A percentile compares a stretch with the other conserved stretches of the same genome.
These are phyloP conservation scores for Moniliella sp. DNA, from an alignment of 1,284 basidiomycete species.

Conservation along the genomic window DNA sequence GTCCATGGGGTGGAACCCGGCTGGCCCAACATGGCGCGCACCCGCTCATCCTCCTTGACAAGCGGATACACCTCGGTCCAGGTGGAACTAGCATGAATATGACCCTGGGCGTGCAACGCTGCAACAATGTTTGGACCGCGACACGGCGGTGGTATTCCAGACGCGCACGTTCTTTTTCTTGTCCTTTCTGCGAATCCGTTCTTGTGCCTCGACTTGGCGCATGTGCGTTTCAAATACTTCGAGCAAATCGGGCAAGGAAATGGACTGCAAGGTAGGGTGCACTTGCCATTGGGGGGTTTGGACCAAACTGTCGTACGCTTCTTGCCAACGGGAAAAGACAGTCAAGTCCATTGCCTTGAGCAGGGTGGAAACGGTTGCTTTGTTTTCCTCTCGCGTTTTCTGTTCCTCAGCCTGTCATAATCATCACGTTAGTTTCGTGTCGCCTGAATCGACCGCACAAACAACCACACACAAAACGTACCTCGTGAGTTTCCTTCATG, in stretches of 20 bases:
- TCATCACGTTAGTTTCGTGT: background rate
- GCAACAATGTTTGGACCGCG: constrained; percentile 44
- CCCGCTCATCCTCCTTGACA: constrained; percentile 58
- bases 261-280: constrained; percentile 11
- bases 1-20: constrained; percentile 62
- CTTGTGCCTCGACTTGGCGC: constrained; percentile 14
- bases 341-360: constrained; percentile 25
- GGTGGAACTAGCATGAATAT: constrained; percentile 58
- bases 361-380: constrained; percentile 18
- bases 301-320: constrained; percentile 22
- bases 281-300: constrained; percentile 18
- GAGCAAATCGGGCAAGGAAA: constrained; percentile 23
- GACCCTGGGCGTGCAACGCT: constrained; percentile 47
- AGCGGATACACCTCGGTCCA: constrained; percentile 70
- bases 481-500: constrained; percentile 7
- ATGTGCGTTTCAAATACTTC: constrained; percentile 25
- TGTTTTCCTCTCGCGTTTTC: constrained; percentile 13
- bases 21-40: constrained; percentile 62
- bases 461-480: background rate
- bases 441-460: too few species aligned
- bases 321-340: constrained; percentile 24
- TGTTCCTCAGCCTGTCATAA: constrained; percentile 4
- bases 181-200: constrained; percentile 4
- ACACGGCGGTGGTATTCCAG: constrained; percentile 18
- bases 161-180: constrained; percentile 3